Conservation (phyloP, 202 grass and related monocot species). For the Brachypodium distachyon region DNA sequence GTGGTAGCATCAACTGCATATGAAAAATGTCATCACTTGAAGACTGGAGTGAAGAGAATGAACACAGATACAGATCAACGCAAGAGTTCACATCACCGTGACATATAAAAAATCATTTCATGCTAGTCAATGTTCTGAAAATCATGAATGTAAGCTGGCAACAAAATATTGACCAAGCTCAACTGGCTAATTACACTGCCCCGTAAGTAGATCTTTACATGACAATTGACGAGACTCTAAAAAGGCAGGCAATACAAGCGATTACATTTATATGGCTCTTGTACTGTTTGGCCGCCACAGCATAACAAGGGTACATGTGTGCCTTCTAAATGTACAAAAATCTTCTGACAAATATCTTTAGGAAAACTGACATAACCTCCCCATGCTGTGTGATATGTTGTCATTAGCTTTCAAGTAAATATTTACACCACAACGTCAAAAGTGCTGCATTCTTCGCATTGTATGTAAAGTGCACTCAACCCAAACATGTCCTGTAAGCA, state of each 20-base stretch:
- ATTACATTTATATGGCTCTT: neutral
- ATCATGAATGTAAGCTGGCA: neutral
- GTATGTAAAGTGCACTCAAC: slow-evolving; percentile 74
- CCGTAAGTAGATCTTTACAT: neutral
- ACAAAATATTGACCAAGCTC: slow-evolving; percentile 3
- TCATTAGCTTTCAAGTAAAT: neutral
- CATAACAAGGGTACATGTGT: neutral
- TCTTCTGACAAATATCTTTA: neutral
- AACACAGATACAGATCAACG: neutral
- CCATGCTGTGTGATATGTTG: neutral
- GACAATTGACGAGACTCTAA: neutral
- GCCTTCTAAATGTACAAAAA: neutral
- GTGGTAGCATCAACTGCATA: neutral
- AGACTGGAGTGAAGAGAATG: neutral
- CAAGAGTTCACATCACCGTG: neutral
- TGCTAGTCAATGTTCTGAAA: neutral
- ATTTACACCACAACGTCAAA: slow-evolving; percentile 79
- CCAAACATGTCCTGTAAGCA: slow-evolving; percentile 67
- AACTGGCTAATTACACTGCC: slow-evolving; percentile 1
- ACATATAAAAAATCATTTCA: neutral
- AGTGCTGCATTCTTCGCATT: slow-evolving; percentile 58
- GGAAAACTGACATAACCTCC: neutral
- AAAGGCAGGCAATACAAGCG: neutral
- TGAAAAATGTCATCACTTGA: neutral
- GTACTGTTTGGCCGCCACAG: neutral